Evolutionary conservation across 2,329 filamentous ascomycete genomes (phyloP).

Genomic region (Biscogniauxia marginata): DNA sequence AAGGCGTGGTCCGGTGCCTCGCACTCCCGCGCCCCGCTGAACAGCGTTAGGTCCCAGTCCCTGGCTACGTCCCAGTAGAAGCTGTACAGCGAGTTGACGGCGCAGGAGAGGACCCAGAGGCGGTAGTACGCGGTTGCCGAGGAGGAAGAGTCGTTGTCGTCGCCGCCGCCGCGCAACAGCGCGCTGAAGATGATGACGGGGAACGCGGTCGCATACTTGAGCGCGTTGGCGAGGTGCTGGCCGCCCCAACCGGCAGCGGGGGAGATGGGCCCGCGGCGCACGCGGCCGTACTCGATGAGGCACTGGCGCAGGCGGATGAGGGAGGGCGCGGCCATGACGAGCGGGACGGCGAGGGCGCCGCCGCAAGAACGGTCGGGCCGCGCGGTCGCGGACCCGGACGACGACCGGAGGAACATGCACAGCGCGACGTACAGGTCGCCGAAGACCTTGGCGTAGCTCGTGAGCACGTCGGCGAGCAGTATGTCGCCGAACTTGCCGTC

Average conservation of each 20-base stretch:
- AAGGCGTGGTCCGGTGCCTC: slow-evolving; percentile 66
- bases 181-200: slow-evolving; percentile 83
- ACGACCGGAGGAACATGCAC: slow-evolving; percentile 83
- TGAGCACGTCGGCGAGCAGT: slow-evolving; percentile 88
- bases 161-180: slow-evolving; percentile 56
- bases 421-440: slow-evolving; percentile 84
- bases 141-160: no score
- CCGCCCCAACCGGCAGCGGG: slow-evolving; percentile 70
- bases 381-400: slow-evolving; percentile 67
- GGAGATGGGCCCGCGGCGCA: slow-evolving; percentile 56
- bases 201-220: slow-evolving; percentile 93
- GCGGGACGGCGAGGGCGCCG: slow-evolving; percentile 73
- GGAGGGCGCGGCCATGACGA: slow-evolving; percentile 81
- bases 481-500: slow-evolving; percentile 96
- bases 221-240: slow-evolving; percentile 87
- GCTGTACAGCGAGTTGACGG: slow-evolving; percentile 87
- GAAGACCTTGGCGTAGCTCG: slow-evolving; percentile 89
- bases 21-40: slow-evolving; percentile 59
- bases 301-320: slow-evolving; percentile 89
- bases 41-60: slow-evolving; percentile 92
- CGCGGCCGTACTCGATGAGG: slow-evolving; percentile 79
- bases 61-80: slow-evolving; percentile 98
- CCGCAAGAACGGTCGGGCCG: slow-evolving; percentile 81
- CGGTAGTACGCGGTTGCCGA: slow-evolving; percentile 47
- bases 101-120: slow-evolving; percentile 68